Base-by-base conservation (phyloP, 106 monocot genomes). In the Triglochin maritima region DNA sequence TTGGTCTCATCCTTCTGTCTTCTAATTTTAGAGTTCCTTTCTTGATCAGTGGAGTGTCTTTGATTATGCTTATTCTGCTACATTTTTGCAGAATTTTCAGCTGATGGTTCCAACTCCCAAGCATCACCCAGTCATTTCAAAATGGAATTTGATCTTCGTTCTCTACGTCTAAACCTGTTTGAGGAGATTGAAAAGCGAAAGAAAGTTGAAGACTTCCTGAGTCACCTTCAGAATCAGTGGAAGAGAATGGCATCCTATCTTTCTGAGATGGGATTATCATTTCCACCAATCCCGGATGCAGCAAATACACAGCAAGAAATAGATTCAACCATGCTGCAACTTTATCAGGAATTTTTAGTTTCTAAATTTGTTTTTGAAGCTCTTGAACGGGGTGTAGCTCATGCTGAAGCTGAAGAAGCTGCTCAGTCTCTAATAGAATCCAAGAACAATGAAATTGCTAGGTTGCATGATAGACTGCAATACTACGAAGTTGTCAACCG, bases 401-500 rank as follows among this genome's bases (percentile, higher is more conserved):
- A 52, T 50, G 73, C 69, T 55, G 87, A 87, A 76, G 46, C 57
- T 67, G 76, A 78, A 81, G 64, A 53, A 8, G 60, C 49, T 43
- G 12, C 67, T 4, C 59, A 70, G 60, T 46, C 17, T 54, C 8
- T 73, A 6, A 76, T 87, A 52, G 63, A 78, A 7, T 50, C 66
- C 43, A 87, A 83, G 56, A 76, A 87, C 58, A 43, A 72, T 76
- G 83, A 83, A 65, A 81, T 83, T 62, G 70, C 78, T 51, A 78
- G 76, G 14, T 44, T 87, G 58, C 66, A 66, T 54, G 78, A 81
- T 59, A 64, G 78, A 50, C 14, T 81, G 56, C 72, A 67, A 56
- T 81, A 79, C 61, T 79, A 81, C 64, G 83, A 87, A 73, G 76
- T 75, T 63, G 55, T 81, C 48, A 87, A 87, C 63, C 81, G n/a